phyloP scores from a whole-genome alignment of 805 yeast species.

The Metschnikowia lachancei region DNA sequence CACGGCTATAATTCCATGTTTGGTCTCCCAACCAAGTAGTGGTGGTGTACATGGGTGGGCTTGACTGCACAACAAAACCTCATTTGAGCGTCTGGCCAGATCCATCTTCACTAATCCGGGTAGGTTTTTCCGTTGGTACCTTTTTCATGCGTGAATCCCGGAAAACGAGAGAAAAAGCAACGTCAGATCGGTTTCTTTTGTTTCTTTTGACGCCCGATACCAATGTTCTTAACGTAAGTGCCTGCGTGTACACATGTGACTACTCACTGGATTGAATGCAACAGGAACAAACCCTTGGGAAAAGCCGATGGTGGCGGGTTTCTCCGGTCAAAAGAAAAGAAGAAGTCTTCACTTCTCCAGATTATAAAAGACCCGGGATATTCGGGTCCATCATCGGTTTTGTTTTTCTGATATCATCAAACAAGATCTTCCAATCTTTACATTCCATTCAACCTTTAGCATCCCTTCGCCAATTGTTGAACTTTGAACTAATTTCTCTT shows the following conservation, averaged over 20 bases:
- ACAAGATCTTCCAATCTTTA: background rate
- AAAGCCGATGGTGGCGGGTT: too few relatives aligned
- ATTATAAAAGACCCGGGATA: slow-evolving; percentile 1
- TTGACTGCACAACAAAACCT: too few relatives aligned
- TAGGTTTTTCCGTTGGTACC: too few relatives aligned
- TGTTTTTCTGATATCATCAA: background rate
- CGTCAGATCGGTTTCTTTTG: slow-evolving; percentile 5
- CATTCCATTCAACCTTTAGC: background rate
- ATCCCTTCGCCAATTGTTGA: background rate
- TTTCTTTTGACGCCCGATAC: background rate
- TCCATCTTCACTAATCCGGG: too few relatives aligned
- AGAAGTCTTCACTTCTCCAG: background rate
- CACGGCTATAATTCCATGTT: background rate
- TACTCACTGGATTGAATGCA: background rate
- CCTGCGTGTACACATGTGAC: slow-evolving; percentile 1
- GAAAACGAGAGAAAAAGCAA: too few relatives aligned
- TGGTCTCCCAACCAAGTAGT: background rate
- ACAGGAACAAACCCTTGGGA: too few relatives aligned
- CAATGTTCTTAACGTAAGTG: background rate
- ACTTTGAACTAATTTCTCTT: too few relatives aligned
- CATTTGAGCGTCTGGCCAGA: background rate
- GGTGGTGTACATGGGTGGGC: too few relatives aligned
- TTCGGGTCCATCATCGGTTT: background rate
- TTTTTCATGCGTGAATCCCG: background rate
- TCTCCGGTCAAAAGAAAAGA: background rate